phyloP scores from a whole-genome alignment of 164 flowering plant species.

The Aristolochia contorta region DNA sequence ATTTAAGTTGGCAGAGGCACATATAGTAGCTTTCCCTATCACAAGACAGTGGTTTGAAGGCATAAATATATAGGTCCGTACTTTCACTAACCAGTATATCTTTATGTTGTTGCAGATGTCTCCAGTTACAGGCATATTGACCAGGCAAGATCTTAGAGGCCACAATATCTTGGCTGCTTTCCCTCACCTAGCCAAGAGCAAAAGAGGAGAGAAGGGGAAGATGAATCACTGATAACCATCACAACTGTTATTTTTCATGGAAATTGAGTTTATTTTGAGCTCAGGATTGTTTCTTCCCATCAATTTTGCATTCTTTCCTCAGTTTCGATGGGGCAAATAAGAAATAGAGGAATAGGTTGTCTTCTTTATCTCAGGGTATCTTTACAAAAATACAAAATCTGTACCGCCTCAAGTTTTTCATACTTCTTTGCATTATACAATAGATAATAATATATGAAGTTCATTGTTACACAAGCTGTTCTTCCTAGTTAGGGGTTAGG shows the following conservation, averaged over 20 bases:
- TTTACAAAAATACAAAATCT: neutral
- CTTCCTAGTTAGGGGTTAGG: too few species aligned
- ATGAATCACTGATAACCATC: constrained; percentile 12
- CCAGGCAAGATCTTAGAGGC: constrained; percentile 81
- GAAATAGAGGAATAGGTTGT: constrained; percentile 5
- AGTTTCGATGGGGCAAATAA: constrained; percentile 8
- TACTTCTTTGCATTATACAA: too few species aligned
- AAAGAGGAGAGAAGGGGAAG: constrained; percentile 29
- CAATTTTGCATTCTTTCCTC: constrained; percentile 26
- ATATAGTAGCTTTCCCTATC: too few species aligned
- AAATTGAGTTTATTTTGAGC: constrained; percentile 1
- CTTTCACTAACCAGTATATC: neutral
- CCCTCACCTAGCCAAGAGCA: constrained; percentile 55
- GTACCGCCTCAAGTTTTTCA: too few species aligned
- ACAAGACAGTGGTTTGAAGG: neutral
- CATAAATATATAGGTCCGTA: neutral
- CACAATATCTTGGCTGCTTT: constrained; percentile 66
- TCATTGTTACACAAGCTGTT: too few species aligned
- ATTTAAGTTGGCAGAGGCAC: too few species aligned
- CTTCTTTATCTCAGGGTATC: neutral
- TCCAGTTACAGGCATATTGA: constrained; percentile 85
- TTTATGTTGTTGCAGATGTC: constrained; percentile 32
- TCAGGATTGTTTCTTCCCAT: neutral
- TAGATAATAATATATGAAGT: too few species aligned
- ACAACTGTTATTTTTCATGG: constrained; percentile 4